Evolutionary conservation across 805 yeast genomes (phyloP), one percentile per base, ranked within the genome.

Genomic region (Barnettozyma populi): DNA sequence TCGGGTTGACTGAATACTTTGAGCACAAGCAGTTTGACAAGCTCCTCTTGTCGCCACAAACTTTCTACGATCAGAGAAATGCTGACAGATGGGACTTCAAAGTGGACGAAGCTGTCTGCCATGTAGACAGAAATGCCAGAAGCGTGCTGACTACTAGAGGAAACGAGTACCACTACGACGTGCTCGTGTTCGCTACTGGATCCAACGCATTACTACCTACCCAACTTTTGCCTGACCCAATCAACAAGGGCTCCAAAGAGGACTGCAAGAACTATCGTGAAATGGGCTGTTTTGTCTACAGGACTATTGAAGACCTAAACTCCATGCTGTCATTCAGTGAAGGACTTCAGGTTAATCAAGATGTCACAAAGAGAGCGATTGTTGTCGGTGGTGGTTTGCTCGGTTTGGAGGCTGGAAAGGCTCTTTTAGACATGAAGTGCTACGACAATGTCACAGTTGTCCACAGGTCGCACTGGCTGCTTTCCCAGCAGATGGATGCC

Each of bases 331-430:
- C 37, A 11, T 65, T 57, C 44, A 49, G 63, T 39, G 60, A 56
- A 2, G 39, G 36, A 7, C 38, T 48, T 10, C 19, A 43, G 7
- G 20, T 19, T 2, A 7, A 44, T 14, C 48, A 48, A 14, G 48
- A 35, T 13, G 18, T 25, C 18, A 37, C 37, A 5, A 56, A 57
- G 39, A 50, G 60, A 18, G 68, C 68, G 2, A 53, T 64, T 20
- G 67, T 64, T 37, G 67, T 64, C 38, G 70, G 66, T 29, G 69
- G 69, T 44, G 69, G 69, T 7, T 51, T 65, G 3, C 49, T 64
- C 14, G 69, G 69, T 9, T 50, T 67, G 19, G 71, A 67, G 46
- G 72, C 72, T 16, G 70, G 69, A 16, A 66, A 67, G 46, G 70
- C 70, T 3, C 50, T 67, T 18, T 51, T 55, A 11, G 70, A 67